These are phyloP conservation scores for Gossypium mustelinum DNA, from an alignment of 345 rosid species.

Conservation along the genomic window DNA sequence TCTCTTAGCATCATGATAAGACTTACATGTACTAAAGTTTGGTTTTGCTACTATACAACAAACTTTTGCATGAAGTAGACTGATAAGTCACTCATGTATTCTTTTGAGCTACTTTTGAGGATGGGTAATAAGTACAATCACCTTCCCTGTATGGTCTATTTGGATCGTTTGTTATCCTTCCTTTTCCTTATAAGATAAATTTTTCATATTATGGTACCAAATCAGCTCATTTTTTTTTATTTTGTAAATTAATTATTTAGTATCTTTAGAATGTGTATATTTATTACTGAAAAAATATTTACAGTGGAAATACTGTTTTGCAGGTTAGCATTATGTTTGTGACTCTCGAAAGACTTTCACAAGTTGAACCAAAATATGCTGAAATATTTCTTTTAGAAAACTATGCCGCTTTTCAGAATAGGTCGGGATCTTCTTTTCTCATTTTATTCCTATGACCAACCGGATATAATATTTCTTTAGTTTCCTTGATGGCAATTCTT, in stretches of 20 bases:
- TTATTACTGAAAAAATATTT: neutral
- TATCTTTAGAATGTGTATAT: neutral
- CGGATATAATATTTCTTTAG: neutral
- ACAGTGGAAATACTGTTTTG: constrained; percentile 26
- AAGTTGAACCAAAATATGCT: constrained; percentile 86
- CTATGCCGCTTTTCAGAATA: constrained; percentile 97
- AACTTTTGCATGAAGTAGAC: neutral
- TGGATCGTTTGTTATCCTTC: neutral
- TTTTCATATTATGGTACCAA: neutral
- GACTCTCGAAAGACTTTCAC: constrained; percentile 89
- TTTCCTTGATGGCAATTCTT: neutral
- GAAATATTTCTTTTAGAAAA: constrained; percentile 92
- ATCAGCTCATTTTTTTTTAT: neutral
- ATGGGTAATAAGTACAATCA: neutral
- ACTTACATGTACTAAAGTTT: neutral
- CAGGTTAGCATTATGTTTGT: constrained; percentile 91
- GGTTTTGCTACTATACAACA: neutral
- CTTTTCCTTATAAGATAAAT: neutral
- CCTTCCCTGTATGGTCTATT: neutral
- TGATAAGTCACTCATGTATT: neutral
- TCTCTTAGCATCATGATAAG: neutral
- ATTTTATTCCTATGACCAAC: neutral
- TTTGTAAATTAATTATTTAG: neutral
- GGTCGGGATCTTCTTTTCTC: constrained; percentile 33
- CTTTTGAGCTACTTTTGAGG: no score